Conservation (phyloP, 257 asterid species). For the Linaria vulgaris region DNA sequence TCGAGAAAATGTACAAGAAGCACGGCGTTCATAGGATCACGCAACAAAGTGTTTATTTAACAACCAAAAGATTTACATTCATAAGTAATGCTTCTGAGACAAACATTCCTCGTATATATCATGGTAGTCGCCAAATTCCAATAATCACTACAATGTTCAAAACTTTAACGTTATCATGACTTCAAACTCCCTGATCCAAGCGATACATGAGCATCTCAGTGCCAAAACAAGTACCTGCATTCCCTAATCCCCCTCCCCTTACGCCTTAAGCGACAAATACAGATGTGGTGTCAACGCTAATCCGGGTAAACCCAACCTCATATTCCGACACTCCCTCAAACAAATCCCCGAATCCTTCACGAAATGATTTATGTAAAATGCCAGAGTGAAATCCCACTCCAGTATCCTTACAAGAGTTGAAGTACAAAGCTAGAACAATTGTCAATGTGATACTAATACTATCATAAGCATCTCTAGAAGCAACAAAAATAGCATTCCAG, state of each 20-base stretch:
- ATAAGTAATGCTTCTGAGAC: neutral
- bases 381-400: constrained; percentile 78
- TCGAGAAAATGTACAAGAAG: too few species aligned
- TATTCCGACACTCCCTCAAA: constrained; percentile 83
- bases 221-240: constrained; percentile 86
- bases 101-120: neutral
- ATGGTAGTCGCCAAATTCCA: neutral
- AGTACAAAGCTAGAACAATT: too few species aligned
- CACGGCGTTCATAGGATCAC: too few species aligned
- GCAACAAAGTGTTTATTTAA: too few species aligned
- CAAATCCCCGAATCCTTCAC: constrained; percentile 96
- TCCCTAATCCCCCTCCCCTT: constrained; percentile 84
- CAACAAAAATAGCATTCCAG: too few species aligned
- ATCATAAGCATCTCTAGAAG: too few species aligned
- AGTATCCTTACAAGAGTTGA: too few species aligned
- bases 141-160: constrained; percentile 1
- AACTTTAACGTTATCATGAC: constrained; percentile 26
- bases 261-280: constrained; percentile 77
- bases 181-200: constrained; percentile 26
- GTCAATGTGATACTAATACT: too few species aligned
- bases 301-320: constrained; percentile 90
- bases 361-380: constrained; percentile 88
- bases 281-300: constrained; percentile 89
- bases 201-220: constrained; percentile 66
- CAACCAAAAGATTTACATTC: too few species aligned